phyloP scores from a whole-genome alignment of 108 stramenopile species.

The Nannochloropsis oceanica region DNA sequence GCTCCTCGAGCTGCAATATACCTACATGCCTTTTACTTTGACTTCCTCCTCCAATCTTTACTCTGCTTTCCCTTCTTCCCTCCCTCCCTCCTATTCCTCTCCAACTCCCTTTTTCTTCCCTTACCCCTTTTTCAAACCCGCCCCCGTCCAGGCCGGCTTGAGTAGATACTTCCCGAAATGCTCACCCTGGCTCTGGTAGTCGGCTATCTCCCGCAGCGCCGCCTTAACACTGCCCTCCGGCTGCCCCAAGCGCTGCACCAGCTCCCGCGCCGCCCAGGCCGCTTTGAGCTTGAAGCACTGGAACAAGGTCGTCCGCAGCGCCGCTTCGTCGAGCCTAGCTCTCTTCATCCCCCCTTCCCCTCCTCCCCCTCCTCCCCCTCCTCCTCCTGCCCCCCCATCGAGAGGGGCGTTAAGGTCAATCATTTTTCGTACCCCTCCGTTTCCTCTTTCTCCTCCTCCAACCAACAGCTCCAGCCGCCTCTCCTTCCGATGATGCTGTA shows the following conservation, averaged over 20 bases:
- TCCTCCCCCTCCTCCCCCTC: not conserved
- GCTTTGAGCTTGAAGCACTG: not conserved
- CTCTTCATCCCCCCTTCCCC: not conserved
- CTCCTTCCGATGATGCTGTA: not conserved
- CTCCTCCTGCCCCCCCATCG: too few relatives aligned
- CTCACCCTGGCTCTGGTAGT: not conserved
- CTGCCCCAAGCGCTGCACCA: not conserved
- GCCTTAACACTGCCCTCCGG: not conserved
- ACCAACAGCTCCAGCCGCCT: not conserved
- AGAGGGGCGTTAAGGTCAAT: not conserved
- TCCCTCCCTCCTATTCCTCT: not conserved
- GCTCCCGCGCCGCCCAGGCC: not conserved
- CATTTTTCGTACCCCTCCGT: not conserved
- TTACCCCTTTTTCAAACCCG: not conserved
- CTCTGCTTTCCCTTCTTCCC: too few relatives aligned
- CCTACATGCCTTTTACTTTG: too few relatives aligned
- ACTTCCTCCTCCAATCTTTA: too few relatives aligned
- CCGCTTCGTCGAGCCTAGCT: not conserved
- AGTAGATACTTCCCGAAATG: not conserved
- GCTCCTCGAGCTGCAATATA: too few relatives aligned
- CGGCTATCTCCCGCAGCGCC: not conserved
- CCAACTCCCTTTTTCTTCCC: not conserved
- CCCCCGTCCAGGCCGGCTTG: not conserved
- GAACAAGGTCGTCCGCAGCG: not conserved
- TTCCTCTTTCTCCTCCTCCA: not conserved